phyloP scores from a whole-genome alignment of 805 yeast species.

The Ogataea pilisensis region DNA sequence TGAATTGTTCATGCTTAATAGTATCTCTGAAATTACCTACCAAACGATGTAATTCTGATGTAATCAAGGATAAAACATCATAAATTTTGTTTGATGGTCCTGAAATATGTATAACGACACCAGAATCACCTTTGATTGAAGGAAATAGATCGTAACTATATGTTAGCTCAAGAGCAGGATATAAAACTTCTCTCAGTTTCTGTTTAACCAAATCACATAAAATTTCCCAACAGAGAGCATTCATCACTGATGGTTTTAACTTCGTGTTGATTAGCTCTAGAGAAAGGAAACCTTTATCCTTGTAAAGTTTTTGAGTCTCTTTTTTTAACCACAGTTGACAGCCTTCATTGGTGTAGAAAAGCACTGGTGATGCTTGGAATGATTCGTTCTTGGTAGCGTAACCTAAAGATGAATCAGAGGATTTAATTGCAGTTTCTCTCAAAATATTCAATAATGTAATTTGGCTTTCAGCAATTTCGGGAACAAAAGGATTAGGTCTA shows the following conservation, averaged over 20 bases:
- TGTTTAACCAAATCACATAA: slow-evolving; percentile 44
- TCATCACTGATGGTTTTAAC: slow-evolving; percentile 32
- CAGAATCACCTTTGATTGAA: slow-evolving; percentile 49
- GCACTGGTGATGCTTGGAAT: slow-evolving; percentile 30
- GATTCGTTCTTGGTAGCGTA: slow-evolving; percentile 30
- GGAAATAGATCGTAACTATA: slow-evolving; percentile 55
- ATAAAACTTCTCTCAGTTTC: slow-evolving; percentile 38
- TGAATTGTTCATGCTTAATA: slow-evolving; percentile 34
- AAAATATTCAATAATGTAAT: slow-evolving; percentile 21
- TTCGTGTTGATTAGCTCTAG: slow-evolving; percentile 39
- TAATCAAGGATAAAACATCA: slow-evolving; percentile 32
- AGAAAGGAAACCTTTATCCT: slow-evolving; percentile 37
- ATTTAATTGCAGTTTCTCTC: slow-evolving; percentile 19
- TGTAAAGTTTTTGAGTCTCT: slow-evolving; percentile 29
- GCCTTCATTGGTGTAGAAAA: slow-evolving; percentile 31
- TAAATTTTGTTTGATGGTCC: slow-evolving; percentile 46
- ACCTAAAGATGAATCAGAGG: slow-evolving; percentile 30
- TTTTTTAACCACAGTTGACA: slow-evolving; percentile 52
- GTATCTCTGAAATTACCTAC: slow-evolving; percentile 6
- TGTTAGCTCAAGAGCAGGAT: slow-evolving; percentile 51
- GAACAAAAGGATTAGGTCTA: slow-evolving; percentile 34
- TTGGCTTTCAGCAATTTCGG: slow-evolving; percentile 30
- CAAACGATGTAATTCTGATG: slow-evolving; percentile 29
- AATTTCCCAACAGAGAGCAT: slow-evolving; percentile 49
- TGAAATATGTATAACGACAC: slow-evolving; percentile 46